Evolutionary conservation across 2,329 filamentous ascomycete genomes (phyloP), one percentile per base, ranked within the genome.

Genomic region (Talaromyces funiculosus): DNA sequence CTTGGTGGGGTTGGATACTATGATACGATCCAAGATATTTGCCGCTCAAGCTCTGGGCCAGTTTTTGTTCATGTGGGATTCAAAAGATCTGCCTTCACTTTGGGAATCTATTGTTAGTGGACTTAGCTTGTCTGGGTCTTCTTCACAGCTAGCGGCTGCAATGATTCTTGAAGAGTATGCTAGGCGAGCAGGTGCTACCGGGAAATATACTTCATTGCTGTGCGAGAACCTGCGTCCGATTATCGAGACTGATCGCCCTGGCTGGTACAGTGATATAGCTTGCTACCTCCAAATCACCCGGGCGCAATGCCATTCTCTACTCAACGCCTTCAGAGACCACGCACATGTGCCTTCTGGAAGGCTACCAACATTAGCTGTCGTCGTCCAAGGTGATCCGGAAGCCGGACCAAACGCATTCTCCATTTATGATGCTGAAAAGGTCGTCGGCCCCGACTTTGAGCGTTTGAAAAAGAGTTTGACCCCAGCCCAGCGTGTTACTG

Each of bases 381-480:
- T 99, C 18, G 93, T 97, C 8, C 94, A 99, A 75, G 94, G 94
- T 31, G 93, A 97, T 70, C 82, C 89, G 4, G 90, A 95, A 70
- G 93, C 94, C 37, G 93, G 94, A 0, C 92, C 93, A 9, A 93
- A 87, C 67, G 93, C 94, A 6, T 99, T 99, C 73, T 95, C 92
- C 1, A 83, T 97, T 56, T 78, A 83, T 0, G 91, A 93, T 66
- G 94, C 92, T 0, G 92, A 97, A 67, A 94, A 91, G 75, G 90
- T 96, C 57, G 83, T 96, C 53, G 85, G 81, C 0, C 85, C 90
- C 8, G 93, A 99, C 65, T 99, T 89, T 67, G 92, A 97, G 57
- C 87, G 86, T 64, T 80, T 99, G 3, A 94, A 92, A 78, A 96
- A 92, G 77, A 82, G 84, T n/a, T 86, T 99, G 80, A 86, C 91